Evolutionary conservation across 179 eudicot species (phyloP).

Genomic region (Spergularia azorica): DNA sequence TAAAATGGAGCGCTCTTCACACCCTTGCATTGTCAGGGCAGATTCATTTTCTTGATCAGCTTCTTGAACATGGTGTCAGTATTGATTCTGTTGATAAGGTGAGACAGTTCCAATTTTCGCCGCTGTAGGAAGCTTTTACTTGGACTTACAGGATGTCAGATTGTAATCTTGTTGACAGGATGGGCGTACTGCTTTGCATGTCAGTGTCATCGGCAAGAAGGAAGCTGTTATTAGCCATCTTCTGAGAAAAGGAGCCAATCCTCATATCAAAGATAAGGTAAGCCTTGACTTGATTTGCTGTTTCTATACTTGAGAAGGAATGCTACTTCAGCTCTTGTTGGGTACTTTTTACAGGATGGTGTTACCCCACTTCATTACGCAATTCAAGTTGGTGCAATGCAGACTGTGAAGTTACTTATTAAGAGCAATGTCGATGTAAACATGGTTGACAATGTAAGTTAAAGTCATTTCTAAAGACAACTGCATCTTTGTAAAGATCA

Average conservation of each 20-base stretch:
- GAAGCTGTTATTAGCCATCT: slow-evolving; percentile 96
- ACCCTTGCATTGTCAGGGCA: slow-evolving; percentile 86
- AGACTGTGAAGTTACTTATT: slow-evolving; percentile 86
- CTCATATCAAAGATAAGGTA: slow-evolving; percentile 75
- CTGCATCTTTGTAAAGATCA: neutral
- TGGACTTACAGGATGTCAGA: neutral
- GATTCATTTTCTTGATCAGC: slow-evolving; percentile 69
- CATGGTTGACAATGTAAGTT: slow-evolving; percentile 68
- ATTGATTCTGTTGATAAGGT: slow-evolving; percentile 79
- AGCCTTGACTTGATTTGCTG: neutral
- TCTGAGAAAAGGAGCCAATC: slow-evolving; percentile 85
- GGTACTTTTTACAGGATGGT: slow-evolving; percentile 58
- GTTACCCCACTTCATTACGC: slow-evolving; percentile 91
- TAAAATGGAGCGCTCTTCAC: slow-evolving; percentile 82
- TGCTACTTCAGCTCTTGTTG: slow-evolving; percentile 15
- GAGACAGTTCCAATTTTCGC: neutral
- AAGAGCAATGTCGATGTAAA: slow-evolving; percentile 81
- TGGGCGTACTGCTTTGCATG: slow-evolving; percentile 86
- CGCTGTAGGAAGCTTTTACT: neutral
- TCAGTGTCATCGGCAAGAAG: slow-evolving; percentile 77
- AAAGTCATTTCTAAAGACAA: neutral
- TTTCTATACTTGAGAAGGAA: slow-evolving; percentile 2
- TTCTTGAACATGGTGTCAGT: slow-evolving; percentile 60
- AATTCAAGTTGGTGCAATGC: slow-evolving; percentile 92
- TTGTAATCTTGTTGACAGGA: slow-evolving; percentile 42